A percentile compares a stretch with the other conserved stretches of the same genome.
phyloP scores from a whole-genome alignment of 805 yeast species.

The Candida germanica region DNA sequence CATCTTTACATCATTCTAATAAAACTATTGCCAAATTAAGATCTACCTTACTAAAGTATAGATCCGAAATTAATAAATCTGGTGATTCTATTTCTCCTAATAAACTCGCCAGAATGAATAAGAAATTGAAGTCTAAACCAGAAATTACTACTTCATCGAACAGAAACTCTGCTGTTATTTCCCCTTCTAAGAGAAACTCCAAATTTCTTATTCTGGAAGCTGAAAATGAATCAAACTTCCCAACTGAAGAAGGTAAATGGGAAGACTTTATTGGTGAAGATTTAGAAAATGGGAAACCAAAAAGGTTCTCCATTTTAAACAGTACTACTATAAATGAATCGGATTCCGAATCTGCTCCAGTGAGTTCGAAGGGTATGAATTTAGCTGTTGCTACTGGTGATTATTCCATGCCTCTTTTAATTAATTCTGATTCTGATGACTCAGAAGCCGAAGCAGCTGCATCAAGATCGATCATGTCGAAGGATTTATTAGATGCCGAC shows the following conservation, averaged over 20 bases:
- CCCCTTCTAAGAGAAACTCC: conserved; percentile 38
- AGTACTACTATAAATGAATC: conserved; percentile 14
- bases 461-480: conserved; percentile 8
- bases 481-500: conserved; percentile 7
- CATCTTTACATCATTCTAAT: conserved; percentile 64
- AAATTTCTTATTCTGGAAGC: conserved; percentile 25
- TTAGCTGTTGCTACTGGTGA: conserved; percentile 16
- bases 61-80: conserved; percentile 15
- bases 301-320: conserved; percentile 15
- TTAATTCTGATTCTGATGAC: conserved; percentile 27
- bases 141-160: conserved; percentile 15
- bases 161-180: conserved; percentile 21
- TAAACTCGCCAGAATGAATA: conserved; percentile 2
- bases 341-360: conserved; percentile 9
- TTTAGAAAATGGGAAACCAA: conserved; percentile 21
- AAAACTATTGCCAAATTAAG: conserved; percentile 60
- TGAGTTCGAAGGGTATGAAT: conserved; percentile 13
- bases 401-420: conserved; percentile 22
- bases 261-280: conserved; percentile 37
- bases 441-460: conserved; percentile 11
- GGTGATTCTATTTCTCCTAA: conserved; percentile 23
- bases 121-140: conserved; percentile 14
- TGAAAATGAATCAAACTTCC: conserved; percentile 11
- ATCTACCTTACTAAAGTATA: conserved; percentile 44
- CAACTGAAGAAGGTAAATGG: conserved; percentile 29